Conservation (phyloP, 2,329 filamentous ascomycete species). For the Helotiales sp. region DNA sequence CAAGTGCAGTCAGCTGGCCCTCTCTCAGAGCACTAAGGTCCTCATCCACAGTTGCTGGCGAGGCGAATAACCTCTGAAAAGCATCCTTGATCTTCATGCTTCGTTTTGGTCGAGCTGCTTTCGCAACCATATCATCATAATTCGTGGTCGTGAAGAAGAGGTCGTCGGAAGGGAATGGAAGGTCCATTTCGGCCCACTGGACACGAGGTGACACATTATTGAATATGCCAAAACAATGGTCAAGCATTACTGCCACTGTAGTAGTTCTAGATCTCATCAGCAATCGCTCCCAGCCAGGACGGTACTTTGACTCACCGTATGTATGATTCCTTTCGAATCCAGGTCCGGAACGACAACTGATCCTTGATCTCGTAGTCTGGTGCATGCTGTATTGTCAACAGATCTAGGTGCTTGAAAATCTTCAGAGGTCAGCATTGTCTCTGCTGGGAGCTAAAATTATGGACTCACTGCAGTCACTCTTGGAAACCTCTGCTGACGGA, state of each 20-base stretch:
- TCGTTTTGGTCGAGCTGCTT: slow-evolving; percentile 16
- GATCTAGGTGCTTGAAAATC: slow-evolving; percentile 31
- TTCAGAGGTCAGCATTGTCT: slow-evolving; percentile 6
- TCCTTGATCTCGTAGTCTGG: slow-evolving; percentile 27
- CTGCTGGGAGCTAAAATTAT: background rate
- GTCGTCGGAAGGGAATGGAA: slow-evolving; percentile 31
- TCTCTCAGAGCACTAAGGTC: slow-evolving; percentile 21
- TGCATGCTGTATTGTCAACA: slow-evolving; percentile 29
- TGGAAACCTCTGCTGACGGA: slow-evolving; percentile 32
- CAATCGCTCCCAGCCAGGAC: background rate
- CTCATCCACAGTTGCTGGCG: slow-evolving; percentile 17
- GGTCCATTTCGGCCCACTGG: slow-evolving; percentile 35
- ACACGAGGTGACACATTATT: slow-evolving; percentile 34
- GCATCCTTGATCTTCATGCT: slow-evolving; percentile 34
- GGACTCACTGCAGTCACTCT: slow-evolving; percentile 31
- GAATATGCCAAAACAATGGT: slow-evolving; percentile 34
- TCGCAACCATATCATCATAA: slow-evolving; percentile 26
- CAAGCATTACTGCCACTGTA: slow-evolving; percentile 32
- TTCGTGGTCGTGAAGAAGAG: slow-evolving; percentile 28
- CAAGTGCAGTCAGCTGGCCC: slow-evolving; percentile 26
- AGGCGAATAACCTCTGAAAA: slow-evolving; percentile 28
- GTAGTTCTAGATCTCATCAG: slow-evolving; percentile 20
- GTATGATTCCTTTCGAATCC: slow-evolving; percentile 32
- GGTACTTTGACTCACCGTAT: slow-evolving; percentile 24
- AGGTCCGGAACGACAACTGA: slow-evolving; percentile 28